Evolutionary conservation across 306 rosid species (phyloP).

Genomic region (Spatholobus suberectus): DNA sequence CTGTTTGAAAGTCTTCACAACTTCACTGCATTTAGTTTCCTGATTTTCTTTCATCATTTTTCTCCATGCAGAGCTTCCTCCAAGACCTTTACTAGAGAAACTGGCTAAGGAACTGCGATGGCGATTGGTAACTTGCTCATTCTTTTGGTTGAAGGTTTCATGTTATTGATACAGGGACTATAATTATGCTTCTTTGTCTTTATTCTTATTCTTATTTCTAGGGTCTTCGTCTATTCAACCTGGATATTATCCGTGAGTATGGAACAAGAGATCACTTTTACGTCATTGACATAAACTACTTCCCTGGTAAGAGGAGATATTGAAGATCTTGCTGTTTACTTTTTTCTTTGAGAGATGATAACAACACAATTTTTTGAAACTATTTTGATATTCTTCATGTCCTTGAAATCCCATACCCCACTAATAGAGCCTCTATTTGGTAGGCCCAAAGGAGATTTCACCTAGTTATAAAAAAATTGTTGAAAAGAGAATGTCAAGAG

Average conservation of each 20-base stretch:
- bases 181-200: not conserved
- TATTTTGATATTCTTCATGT: not conserved
- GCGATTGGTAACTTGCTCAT: slow-evolving; percentile 63
- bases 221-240: slow-evolving; percentile 90
- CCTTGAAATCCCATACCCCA: not conserved
- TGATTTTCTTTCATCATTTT: slow-evolving; percentile 29
- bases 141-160: slow-evolving; percentile 1
- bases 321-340: not conserved
- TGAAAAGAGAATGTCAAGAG: not conserved
- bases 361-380: not conserved
- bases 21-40: slow-evolving; percentile 1
- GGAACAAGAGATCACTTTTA: slow-evolving; percentile 76
- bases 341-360: not conserved
- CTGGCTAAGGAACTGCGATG: slow-evolving; percentile 84
- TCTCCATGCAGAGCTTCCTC: slow-evolving; percentile 86
- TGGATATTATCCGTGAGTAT: slow-evolving; percentile 85
- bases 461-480: not conserved
- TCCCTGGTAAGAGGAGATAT: slow-evolving; percentile 69
- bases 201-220: slow-evolving; percentile 38
- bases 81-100: slow-evolving; percentile 86
- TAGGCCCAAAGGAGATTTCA: not conserved
- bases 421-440: not conserved
- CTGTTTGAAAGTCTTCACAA: slow-evolving; percentile 23
- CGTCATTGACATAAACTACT: slow-evolving; percentile 93
- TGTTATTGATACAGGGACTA: not conserved